phyloP scores from a whole-genome alignment of 441 rosid genomes.

The Cnidoscolus chayamansa region DNA sequence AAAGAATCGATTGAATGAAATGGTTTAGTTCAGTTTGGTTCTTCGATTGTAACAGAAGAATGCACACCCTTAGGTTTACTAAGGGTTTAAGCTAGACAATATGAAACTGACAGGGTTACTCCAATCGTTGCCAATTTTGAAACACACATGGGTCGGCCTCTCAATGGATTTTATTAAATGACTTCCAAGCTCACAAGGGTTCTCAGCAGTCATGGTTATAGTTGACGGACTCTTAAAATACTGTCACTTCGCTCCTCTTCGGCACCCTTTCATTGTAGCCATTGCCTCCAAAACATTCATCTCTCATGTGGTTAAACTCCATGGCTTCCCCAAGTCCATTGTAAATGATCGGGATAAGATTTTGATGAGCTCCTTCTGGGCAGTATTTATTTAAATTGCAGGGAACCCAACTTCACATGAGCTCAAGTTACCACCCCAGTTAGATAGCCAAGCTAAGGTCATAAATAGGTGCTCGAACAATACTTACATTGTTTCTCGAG shows the following conservation, averaged over 20 bases:
- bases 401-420: neutral
- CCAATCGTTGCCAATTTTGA: neutral
- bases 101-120: neutral
- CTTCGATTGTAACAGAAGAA: too few relatives aligned
- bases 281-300: neutral
- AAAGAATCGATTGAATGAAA: too few relatives aligned
- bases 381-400: neutral
- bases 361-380: neutral
- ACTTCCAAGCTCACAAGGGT: neutral
- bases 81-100: neutral
- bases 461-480: too few relatives aligned
- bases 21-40: too few relatives aligned
- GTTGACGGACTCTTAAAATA: neutral
- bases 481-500: neutral
- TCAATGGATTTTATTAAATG: neutral
- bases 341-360: neutral
- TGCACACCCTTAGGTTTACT: too few relatives aligned
- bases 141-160: neutral
- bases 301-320: neutral
- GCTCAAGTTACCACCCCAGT: neutral
- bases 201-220: neutral
- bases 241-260: neutral
- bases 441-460: too few relatives aligned
- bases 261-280: neutral
- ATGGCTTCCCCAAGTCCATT: neutral